Percentiles rank a stretch among this genome's conserved stretches.
Conservation (phyloP, 129 eudicot genomes). For the Pittosporum tobira region DNA sequence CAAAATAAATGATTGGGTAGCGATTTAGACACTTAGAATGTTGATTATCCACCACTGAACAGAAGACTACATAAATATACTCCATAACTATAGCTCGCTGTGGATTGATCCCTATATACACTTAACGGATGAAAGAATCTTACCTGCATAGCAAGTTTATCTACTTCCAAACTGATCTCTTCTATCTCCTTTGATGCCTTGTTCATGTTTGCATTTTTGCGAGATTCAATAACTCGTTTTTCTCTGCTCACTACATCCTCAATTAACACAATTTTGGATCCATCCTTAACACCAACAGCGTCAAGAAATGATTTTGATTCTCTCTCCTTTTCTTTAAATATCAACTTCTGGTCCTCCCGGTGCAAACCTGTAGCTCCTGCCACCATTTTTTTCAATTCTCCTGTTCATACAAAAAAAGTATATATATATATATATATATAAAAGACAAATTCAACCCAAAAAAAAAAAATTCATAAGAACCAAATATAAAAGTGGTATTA, state of each 20-base stretch:
- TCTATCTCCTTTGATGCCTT: constrained; percentile 44
- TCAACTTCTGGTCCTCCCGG: constrained; percentile 68
- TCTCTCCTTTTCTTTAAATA: constrained; percentile 70
- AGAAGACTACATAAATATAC: too few relatives aligned
- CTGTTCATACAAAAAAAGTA: constrained; percentile 31
- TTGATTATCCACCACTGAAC: too few relatives aligned
- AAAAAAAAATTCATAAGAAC: neutral
- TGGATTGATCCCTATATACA: too few relatives aligned
- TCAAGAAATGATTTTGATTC: constrained; percentile 71
- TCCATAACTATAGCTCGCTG: too few relatives aligned
- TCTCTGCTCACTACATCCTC: constrained; percentile 63
- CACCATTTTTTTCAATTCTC: constrained; percentile 77
- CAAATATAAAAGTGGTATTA: neutral
- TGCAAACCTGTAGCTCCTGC: constrained; percentile 61
- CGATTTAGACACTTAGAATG: too few relatives aligned
- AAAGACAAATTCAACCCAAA: neutral
- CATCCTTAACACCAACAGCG: constrained; percentile 60
- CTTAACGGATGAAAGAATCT: too few relatives aligned
- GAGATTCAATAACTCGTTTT: constrained; percentile 46
- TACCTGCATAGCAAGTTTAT: constrained; percentile 69
- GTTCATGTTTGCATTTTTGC: constrained; percentile 41
- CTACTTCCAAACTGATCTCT: constrained; percentile 51
- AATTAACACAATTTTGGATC: constrained; percentile 61
- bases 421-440: neutral
- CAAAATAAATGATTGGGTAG: too few relatives aligned